These are phyloP conservation scores for Populus pruinosa DNA, from an alignment of 345 rosid species.

Conservation along the genomic window DNA sequence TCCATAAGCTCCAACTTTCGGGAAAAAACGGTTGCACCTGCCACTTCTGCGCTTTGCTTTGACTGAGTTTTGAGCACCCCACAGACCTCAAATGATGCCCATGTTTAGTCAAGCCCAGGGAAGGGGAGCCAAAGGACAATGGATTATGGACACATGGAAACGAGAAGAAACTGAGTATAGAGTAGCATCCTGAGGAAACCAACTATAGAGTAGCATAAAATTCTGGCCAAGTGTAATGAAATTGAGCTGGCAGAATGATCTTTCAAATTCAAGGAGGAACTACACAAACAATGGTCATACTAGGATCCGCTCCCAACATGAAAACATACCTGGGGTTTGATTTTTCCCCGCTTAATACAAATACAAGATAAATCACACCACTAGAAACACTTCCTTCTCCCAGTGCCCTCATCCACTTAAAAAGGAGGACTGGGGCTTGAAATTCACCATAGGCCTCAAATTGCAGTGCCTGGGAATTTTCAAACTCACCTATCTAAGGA, in stretches of 20 bases:
- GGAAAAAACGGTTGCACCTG: no score
- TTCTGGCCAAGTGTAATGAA: background rate
- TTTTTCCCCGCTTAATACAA: conserved; percentile 16
- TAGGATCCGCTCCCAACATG: conserved; percentile 57
- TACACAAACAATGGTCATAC: conserved; percentile 25
- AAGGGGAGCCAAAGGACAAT: no score
- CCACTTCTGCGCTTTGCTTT: no score
- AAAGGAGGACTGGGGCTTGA: conserved; percentile 37
- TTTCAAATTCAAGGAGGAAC: conserved; percentile 6
- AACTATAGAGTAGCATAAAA: background rate
- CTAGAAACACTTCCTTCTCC: conserved; percentile 25
- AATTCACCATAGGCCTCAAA: conserved; percentile 30
- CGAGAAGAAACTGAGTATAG: background rate
- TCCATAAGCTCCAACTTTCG: background rate
- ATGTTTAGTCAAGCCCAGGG: no score
- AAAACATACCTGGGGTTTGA: conserved; percentile 23
- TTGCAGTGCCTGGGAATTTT: conserved; percentile 38
- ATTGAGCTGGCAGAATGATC: background rate
- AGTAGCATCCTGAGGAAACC: background rate
- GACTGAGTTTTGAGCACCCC: background rate
- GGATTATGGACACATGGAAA: no score
- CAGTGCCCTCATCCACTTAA: conserved; percentile 34
- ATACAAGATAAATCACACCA: conserved; percentile 28
- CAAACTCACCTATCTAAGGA: conserved; percentile 39
- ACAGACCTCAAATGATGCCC: no score